These are phyloP conservation scores for Rhizophora mangle DNA, from an alignment of 345 rosid species.

Conservation along the genomic window DNA sequence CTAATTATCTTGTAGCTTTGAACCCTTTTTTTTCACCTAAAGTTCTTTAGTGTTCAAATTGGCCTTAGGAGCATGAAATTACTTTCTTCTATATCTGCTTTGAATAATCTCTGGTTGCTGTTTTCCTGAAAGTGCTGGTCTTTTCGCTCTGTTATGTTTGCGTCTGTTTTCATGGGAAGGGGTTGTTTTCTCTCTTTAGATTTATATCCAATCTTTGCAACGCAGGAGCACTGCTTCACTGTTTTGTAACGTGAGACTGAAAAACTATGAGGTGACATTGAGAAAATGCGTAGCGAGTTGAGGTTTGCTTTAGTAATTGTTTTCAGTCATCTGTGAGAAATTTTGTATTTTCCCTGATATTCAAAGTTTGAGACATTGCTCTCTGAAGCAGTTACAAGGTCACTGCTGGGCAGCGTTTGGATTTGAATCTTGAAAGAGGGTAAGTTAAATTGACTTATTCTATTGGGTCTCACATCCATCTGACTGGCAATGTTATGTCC, in stretches of 20 bases:
- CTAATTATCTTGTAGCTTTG: too few relatives aligned
- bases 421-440: slow-evolving; percentile 97
- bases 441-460: slow-evolving; percentile 25
- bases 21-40: background rate
- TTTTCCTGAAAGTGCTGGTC: too few relatives aligned
- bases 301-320: slow-evolving; percentile 37
- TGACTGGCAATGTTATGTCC: background rate
- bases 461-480: background rate
- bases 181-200: background rate
- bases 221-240: slow-evolving; percentile 79
- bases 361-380: slow-evolving; percentile 6
- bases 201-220: background rate
- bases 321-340: slow-evolving; percentile 3
- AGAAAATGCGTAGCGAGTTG: slow-evolving; percentile 83
- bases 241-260: slow-evolving; percentile 82
- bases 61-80: too few relatives aligned
- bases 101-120: background rate
- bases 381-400: slow-evolving; percentile 63
- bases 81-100: background rate
- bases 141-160: background rate
- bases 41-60: background rate
- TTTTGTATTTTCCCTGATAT: slow-evolving; percentile 1
- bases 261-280: slow-evolving; percentile 68
- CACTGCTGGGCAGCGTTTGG: slow-evolving; percentile 89
- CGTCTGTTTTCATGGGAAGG: background rate